Percentiles rank a stretch among this genome's conserved stretches.
Evolutionary conservation across 768 basidiomycete species (phyloP).

Genomic region (Phlebiopsis flavidoalba): DNA sequence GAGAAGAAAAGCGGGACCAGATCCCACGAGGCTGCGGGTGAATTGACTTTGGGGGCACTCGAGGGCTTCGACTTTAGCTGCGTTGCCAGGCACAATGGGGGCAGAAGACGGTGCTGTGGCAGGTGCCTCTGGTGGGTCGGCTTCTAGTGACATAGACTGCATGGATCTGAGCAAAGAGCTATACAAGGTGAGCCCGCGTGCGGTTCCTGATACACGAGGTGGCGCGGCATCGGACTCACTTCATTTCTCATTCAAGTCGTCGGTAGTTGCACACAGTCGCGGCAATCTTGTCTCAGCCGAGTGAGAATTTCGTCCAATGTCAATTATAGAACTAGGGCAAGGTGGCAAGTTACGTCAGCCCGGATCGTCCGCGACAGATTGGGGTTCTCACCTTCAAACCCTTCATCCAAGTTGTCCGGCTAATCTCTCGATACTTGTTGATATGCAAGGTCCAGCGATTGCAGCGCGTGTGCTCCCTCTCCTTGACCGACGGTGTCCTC

Average conservation of each 20-base stretch:
- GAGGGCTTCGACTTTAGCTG: not conserved
- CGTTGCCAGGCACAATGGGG: not conserved
- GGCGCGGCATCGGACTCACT: constrained; percentile 39
- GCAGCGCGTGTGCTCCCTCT: constrained; percentile 77
- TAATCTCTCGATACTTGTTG: constrained; percentile 85
- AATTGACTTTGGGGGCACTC: not conserved
- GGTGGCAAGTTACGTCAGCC: not conserved
- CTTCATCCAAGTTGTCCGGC: constrained; percentile 83
- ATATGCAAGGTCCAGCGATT: constrained; percentile 79
- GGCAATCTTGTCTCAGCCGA: constrained; percentile 73
- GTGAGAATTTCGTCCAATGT: constrained; percentile 66
- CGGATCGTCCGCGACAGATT: not conserved
- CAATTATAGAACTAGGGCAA: constrained; percentile 84
- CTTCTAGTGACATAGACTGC: constrained; percentile 31
- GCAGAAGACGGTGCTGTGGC: not conserved
- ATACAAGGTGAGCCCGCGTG: not conserved
- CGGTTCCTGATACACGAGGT: constrained; percentile 8
- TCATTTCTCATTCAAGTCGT: constrained; percentile 69
- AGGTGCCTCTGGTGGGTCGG: not conserved
- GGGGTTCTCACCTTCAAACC: constrained; percentile 59
- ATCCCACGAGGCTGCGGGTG: not conserved
- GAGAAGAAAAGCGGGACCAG: not conserved
- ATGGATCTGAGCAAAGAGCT: constrained; percentile 40
- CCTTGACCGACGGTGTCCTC: constrained; percentile 75
- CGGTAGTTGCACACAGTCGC: constrained; percentile 68